phyloP scores from a whole-genome alignment of 73 alveolate genomes.

The Urostyla sp. region DNA sequence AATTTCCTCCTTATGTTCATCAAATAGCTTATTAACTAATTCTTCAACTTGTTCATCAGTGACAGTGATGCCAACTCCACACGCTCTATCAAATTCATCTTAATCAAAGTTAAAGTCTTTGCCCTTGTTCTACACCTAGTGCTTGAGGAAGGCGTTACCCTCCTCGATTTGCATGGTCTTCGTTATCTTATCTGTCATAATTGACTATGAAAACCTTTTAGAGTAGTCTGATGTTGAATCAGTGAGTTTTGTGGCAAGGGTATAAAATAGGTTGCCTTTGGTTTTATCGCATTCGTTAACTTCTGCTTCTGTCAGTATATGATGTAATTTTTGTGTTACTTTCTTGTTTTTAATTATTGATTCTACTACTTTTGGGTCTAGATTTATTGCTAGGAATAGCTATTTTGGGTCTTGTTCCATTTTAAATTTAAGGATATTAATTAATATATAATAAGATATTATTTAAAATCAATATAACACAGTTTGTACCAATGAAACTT shows the following conservation, averaged over 20 bases:
- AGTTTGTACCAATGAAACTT: background rate
- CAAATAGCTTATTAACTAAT: slow-evolving; percentile 72
- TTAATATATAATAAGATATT: background rate
- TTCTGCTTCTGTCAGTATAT: slow-evolving; percentile 53
- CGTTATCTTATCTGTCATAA: slow-evolving; percentile 77
- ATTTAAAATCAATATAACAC: background rate
- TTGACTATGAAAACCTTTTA: slow-evolving; percentile 67
- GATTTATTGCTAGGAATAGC: slow-evolving; percentile 54
- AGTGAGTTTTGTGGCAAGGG: slow-evolving; percentile 61
- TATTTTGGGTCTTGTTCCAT: slow-evolving; percentile 3
- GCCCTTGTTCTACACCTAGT: slow-evolving; percentile 65
- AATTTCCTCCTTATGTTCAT: slow-evolving; percentile 73
- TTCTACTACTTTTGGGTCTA: slow-evolving; percentile 71
- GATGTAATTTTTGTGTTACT: slow-evolving; percentile 57
- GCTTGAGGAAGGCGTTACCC: slow-evolving; percentile 79
- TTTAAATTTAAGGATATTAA: no score
- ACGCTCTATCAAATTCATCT: slow-evolving; percentile 75
- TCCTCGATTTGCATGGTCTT: slow-evolving; percentile 86
- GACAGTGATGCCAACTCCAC: slow-evolving; percentile 90
- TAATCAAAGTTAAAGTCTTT: slow-evolving; percentile 71
- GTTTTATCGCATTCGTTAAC: slow-evolving; percentile 22
- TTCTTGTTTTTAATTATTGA: slow-evolving; percentile 66
- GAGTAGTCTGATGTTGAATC: slow-evolving; percentile 39
- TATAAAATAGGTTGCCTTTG: slow-evolving; percentile 60
- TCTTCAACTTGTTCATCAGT: slow-evolving; percentile 82